Evolutionary conservation across 2,329 filamentous ascomycete genomes (phyloP).

Genomic region (Colletotrichum gigasporum): DNA sequence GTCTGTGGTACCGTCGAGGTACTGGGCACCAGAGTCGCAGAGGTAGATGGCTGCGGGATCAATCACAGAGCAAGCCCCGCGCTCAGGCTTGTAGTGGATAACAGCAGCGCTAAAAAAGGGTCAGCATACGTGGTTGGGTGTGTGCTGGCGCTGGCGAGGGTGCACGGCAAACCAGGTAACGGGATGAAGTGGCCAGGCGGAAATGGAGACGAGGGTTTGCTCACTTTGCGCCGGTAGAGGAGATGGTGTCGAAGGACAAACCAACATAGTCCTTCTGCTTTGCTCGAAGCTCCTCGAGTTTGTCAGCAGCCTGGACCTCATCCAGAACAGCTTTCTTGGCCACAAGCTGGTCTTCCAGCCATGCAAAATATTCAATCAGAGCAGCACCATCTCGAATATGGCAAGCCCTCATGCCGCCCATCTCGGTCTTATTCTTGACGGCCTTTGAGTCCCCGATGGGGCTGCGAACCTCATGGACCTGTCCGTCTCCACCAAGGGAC

Average conservation of each 20-base stretch:
- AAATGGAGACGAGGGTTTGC: conserved; percentile 36
- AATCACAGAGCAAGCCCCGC: conserved; percentile 81
- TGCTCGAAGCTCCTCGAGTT: conserved; percentile 80
- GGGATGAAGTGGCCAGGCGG: background rate
- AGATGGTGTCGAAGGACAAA: conserved; percentile 95
- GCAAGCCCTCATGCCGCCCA: conserved; percentile 92
- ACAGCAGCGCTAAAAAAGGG: conserved; percentile 74
- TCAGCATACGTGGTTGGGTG: background rate
- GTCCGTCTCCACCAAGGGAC: conserved; percentile 84
- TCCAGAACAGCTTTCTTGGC: conserved; percentile 79
- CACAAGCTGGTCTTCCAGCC: conserved; percentile 90
- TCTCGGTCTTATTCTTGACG: conserved; percentile 89
- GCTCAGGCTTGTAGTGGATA: conserved; percentile 94
- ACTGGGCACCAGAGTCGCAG: conserved; percentile 98
- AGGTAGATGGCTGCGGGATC: conserved; percentile 90
- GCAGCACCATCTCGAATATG: conserved; percentile 94
- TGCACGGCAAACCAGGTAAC: too few relatives aligned
- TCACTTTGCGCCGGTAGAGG: conserved; percentile 83
- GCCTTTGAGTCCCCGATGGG: conserved; percentile 92
- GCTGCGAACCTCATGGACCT: conserved; percentile 87
- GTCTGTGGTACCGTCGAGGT: conserved; percentile 93
- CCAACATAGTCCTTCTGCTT: conserved; percentile 82
- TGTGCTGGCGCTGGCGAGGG: background rate
- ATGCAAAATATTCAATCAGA: conserved; percentile 91
- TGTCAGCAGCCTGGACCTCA: conserved; percentile 91